Conservation (phyloP, 2,329 filamentous ascomycete genomes). For the Capronia americana region DNA sequence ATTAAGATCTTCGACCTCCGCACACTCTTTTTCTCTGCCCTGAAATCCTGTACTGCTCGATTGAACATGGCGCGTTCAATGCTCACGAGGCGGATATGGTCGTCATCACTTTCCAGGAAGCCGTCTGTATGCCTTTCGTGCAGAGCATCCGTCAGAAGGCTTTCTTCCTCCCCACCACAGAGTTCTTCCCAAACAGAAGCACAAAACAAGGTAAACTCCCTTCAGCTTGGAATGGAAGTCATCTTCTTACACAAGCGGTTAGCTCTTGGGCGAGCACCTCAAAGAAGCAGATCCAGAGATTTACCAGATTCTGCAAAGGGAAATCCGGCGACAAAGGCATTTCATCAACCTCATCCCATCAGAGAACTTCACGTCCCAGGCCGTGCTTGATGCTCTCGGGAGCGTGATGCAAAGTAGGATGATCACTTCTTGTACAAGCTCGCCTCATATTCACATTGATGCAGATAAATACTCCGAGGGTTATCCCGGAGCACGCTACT, state of each 20-base stretch:
- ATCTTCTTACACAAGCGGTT: neutral
- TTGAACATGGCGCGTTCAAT: constrained; percentile 28
- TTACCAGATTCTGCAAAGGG: constrained; percentile 81
- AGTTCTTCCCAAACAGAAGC: constrained; percentile 25
- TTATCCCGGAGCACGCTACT: constrained; percentile 97
- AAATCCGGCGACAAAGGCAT: constrained; percentile 83
- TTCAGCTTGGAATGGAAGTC: neutral
- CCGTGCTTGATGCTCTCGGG: constrained; percentile 96
- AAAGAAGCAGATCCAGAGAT: constrained; percentile 85
- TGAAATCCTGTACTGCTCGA: neutral
- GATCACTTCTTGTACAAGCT: neutral
- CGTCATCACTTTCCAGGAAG: constrained; percentile 20
- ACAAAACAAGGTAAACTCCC: constrained; percentile 29
- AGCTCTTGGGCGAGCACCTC: constrained; percentile 82
- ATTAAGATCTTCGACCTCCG: neutral
- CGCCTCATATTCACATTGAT: neutral
- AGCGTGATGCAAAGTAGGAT: constrained; percentile 78
- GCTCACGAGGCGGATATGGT: constrained; percentile 27
- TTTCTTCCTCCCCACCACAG: constrained; percentile 28
- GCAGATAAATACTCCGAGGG: constrained; percentile 96
- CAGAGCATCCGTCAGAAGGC: constrained; percentile 18
- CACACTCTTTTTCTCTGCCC: neutral
- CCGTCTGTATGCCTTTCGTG: constrained; percentile 33
- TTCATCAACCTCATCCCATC: constrained; percentile 98
- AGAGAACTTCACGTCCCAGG: constrained; percentile 98